Evolutionary conservation across 139 green algal species (phyloP), one percentile per base, ranked within the genome.

Genomic region (Chlamydomonas schloesseri): DNA sequence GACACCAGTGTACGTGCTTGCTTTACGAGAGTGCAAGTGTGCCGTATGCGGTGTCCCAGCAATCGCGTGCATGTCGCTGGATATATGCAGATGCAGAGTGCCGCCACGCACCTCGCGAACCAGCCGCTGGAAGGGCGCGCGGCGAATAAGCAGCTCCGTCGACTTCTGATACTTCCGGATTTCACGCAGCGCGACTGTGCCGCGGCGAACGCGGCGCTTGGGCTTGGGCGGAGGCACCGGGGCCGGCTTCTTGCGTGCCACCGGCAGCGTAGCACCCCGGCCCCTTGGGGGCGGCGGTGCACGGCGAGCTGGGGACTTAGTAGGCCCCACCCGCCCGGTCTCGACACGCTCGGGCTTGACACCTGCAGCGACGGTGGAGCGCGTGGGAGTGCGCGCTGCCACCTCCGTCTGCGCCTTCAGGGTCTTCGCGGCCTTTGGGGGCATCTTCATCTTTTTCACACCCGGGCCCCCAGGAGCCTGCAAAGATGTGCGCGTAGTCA

Each of bases 141-240:
- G 98, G 86, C 96, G 94, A 89, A 99, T 98, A 15, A 99, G 95
- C 84, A 97, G 93, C 90, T 98, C 96, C 3, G 94, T 98, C 62
- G 93, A 96, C 93, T 98, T 98, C 94, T 98, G 96, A 92, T 98
- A 98, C 91, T 98, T 97, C 74, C 96, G 91, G 91, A 98, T 98
- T 92, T 98, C 96, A 8, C 80, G 57, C 9, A 86, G 80, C 20
- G 80, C 80, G 23, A 86, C 80, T 0, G 80, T 86, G 15, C 80
- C 80, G 3, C 28, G 24, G 24, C 80, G 67, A 26, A 78, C 23
- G 5, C 68, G 31, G 24, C 80, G 80, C 68, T 78, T 86, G 13
- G 33, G 80, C 80, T 71, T 78, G 26, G 10, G 21, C 3, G 76
- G 60, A 31, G 58, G 33, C 28, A 31, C 13, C 60, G 47, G 11